Percentiles rank a stretch among this genome's conserved stretches.
Conservation (phyloP, 2,329 filamentous ascomycete species). For the Phyllachora maydis region DNA sequence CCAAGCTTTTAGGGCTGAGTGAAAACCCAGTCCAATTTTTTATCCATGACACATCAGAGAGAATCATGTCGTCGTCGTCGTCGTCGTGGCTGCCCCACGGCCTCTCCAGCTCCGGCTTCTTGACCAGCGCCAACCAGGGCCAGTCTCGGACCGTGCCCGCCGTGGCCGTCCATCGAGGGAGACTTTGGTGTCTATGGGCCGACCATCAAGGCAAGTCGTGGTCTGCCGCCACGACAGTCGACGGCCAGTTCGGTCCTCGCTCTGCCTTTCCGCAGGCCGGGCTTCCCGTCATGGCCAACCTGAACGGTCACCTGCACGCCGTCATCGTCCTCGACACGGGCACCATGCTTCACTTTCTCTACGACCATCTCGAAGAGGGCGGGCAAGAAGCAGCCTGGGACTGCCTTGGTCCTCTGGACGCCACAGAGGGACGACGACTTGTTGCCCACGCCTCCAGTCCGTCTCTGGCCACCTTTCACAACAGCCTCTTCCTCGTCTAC, state of each 20-base stretch:
- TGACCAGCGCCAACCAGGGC: constrained; percentile 8
- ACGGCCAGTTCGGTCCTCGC: constrained; percentile 9
- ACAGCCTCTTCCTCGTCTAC: constrained; percentile 13
- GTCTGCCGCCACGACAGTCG: constrained; percentile 11
- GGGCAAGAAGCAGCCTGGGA: too few relatives aligned
- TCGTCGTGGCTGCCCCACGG: constrained; percentile 12
- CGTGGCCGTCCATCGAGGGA: constrained; percentile 13
- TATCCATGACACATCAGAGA: too few relatives aligned
- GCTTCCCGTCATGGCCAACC: constrained; percentile 12
- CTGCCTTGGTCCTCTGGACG: constrained; percentile 7
- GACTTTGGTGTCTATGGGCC: constrained; percentile 14
- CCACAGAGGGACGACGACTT: constrained; percentile 6
- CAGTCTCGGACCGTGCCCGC: constrained; percentile 12
- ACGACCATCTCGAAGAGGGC: constrained; percentile 10
- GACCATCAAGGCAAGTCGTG: constrained; percentile 10
- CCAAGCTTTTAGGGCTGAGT: too few relatives aligned
- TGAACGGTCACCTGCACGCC: constrained; percentile 13
- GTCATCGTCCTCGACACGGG: constrained; percentile 10
- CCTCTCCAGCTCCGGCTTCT: constrained; percentile 7
- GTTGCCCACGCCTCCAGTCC: constrained; percentile 8
- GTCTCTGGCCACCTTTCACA: constrained; percentile 13
- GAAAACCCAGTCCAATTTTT: too few relatives aligned
- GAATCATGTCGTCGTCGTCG: too few relatives aligned
- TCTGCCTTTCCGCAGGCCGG: constrained; percentile 10
- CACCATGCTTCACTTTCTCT: constrained; percentile 11